Evolutionary conservation across 495 filamentous ascomycete genomes (phyloP).

Genomic region (Alectoria sarmentosa): DNA sequence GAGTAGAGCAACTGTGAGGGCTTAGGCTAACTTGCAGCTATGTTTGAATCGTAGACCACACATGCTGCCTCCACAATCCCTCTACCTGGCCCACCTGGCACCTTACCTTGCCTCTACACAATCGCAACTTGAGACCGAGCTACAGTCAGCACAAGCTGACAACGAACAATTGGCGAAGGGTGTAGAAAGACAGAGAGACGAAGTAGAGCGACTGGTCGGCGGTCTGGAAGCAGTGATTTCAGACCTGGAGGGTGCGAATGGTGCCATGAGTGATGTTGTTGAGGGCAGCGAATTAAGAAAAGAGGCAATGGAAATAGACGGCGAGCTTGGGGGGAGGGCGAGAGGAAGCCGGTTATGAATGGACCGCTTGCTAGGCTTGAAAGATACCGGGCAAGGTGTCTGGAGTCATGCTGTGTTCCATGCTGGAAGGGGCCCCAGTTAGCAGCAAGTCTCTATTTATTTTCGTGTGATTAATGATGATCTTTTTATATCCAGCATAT

Average conservation of each 20-base stretch:
- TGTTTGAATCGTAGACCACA: conserved; percentile 52
- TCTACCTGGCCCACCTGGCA: conserved; percentile 64
- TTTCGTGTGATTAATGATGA: not conserved
- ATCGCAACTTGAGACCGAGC: conserved; percentile 49
- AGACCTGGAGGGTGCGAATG: conserved; percentile 62
- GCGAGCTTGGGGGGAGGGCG: conserved; percentile 33
- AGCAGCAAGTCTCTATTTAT: not conserved
- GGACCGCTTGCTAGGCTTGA: not conserved
- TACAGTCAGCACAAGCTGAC: conserved; percentile 54
- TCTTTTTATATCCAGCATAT: not conserved
- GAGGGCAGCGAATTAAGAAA: conserved; percentile 37
- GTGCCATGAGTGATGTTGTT: conserved; percentile 39
- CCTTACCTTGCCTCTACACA: conserved; percentile 59
- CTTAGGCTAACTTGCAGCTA: conserved; percentile 2
- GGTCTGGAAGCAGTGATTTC: conserved; percentile 58
- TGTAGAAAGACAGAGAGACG: conserved; percentile 59
- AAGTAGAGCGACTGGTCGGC: conserved; percentile 62
- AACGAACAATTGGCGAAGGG: conserved; percentile 58
- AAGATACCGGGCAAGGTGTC: not conserved
- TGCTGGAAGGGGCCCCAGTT: not conserved
- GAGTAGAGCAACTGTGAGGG: not conserved
- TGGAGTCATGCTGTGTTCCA: not conserved
- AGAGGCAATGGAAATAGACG: conserved; percentile 39
- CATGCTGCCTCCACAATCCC: conserved; percentile 56
- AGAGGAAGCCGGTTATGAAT: conserved; percentile 20